phyloP scores from a whole-genome alignment of 192 early-diverging fungal species.

The Linnemannia schmuckeri region DNA sequence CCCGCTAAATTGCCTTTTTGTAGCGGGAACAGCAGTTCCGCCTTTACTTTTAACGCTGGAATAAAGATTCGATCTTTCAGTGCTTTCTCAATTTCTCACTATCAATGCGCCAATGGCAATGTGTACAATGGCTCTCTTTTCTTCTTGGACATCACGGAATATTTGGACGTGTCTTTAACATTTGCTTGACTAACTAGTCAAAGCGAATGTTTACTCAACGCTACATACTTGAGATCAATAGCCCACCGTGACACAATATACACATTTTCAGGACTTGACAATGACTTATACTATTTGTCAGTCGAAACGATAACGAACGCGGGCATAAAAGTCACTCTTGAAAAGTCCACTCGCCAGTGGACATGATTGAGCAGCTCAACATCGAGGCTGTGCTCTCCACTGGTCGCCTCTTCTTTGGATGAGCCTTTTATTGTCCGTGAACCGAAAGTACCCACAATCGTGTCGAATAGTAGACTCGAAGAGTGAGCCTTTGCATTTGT shows the following conservation, averaged over 20 bases:
- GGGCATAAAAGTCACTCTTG: background rate
- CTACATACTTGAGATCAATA: no score
- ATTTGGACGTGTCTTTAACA: background rate
- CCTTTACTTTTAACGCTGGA: constrained; percentile 27
- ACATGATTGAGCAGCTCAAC: background rate
- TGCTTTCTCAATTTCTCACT: background rate
- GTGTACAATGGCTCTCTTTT: background rate
- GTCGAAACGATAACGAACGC: no score
- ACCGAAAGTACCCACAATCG: no score
- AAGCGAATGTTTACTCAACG: no score
- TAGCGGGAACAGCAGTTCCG: constrained; percentile 10
- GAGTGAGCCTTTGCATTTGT: no score
- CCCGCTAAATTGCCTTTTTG: constrained; percentile 28
- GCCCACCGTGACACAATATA: no score
- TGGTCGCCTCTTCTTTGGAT: no score
- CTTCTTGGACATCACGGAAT: background rate
- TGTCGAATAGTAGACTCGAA: no score
- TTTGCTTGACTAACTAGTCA: no score
- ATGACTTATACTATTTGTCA: no score
- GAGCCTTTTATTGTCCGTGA: no score
- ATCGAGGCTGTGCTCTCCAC: background rate
- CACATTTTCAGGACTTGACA: no score
- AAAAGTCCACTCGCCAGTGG: background rate
- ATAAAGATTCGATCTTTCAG: constrained; percentile 37
- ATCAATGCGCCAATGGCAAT: background rate